These are phyloP conservation scores for Scheffersomyces quercinus DNA, from an alignment of 1,139 yeast genomes.

Conservation along the genomic window DNA sequence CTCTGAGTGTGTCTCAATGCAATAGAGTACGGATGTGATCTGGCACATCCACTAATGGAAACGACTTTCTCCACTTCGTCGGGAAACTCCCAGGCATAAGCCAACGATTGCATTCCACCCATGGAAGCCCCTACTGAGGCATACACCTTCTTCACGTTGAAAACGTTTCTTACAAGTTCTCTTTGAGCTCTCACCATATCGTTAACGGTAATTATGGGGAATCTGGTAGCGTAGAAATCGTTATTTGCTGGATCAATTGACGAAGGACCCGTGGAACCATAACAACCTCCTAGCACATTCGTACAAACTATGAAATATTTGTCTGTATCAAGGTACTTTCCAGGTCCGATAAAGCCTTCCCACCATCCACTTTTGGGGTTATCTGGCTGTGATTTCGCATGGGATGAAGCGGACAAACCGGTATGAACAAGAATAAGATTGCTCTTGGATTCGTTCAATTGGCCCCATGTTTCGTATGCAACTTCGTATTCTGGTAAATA, in stretches of 20 bases:
- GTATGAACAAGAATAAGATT: slow-evolving; percentile 84
- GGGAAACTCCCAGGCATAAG: slow-evolving; percentile 84
- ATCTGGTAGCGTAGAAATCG: slow-evolving; percentile 76
- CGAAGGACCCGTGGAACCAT: slow-evolving; percentile 93
- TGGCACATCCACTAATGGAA: slow-evolving; percentile 86
- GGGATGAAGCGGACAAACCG: slow-evolving; percentile 91
- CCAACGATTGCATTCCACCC: slow-evolving; percentile 97
- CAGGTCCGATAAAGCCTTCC: slow-evolving; percentile 92
- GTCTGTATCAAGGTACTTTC: slow-evolving; percentile 73
- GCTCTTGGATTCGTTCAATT: slow-evolving; percentile 39
- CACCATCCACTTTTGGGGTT: slow-evolving; percentile 90
- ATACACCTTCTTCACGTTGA: slow-evolving; percentile 62
- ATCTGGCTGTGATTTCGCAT: slow-evolving; percentile 79
- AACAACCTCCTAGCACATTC: slow-evolving; percentile 90
- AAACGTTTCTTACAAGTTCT: slow-evolving; percentile 58
- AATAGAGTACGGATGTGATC: slow-evolving; percentile 91
- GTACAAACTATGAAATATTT: slow-evolving; percentile 84
- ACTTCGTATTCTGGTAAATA: slow-evolving; percentile 69
- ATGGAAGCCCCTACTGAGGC: slow-evolving; percentile 91
- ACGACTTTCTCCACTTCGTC: slow-evolving; percentile 70
- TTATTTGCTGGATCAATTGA: slow-evolving; percentile 71
- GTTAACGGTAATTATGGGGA: slow-evolving; percentile 81
- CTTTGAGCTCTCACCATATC: slow-evolving; percentile 93
- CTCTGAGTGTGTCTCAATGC: slow-evolving; percentile 93
- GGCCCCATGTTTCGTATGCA: slow-evolving; percentile 90